Evolutionary conservation across 129 eudicot species (phyloP).

Genomic region (Tagetes erecta): DNA sequence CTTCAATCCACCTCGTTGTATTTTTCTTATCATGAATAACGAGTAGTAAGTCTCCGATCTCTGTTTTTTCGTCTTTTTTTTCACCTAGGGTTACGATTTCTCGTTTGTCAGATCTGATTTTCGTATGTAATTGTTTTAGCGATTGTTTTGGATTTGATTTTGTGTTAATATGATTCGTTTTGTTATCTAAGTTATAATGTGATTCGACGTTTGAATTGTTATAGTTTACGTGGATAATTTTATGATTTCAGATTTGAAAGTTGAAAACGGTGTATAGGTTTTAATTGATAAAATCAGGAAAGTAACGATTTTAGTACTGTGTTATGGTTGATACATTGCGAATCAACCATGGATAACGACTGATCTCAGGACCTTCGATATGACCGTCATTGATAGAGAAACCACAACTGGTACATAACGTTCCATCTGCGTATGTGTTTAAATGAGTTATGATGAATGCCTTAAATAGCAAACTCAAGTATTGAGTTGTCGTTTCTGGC

Average conservation of each 20-base stretch:
- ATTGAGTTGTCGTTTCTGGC: not conserved
- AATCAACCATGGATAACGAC: not conserved
- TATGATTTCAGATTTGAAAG: conserved; percentile 1
- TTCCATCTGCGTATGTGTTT: not conserved
- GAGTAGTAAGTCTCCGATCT: conserved; percentile 31
- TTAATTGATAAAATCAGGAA: not conserved
- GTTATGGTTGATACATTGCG: not conserved
- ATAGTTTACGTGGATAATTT: not conserved
- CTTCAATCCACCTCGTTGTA: conserved; percentile 3
- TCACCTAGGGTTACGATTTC: not conserved
- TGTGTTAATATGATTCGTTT: conserved; percentile 8
- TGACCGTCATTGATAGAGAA: not conserved
- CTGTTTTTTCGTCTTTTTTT: not conserved
- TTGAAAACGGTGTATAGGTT: not conserved
- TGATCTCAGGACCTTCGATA: not conserved
- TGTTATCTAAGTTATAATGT: not conserved
- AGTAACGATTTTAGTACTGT: not conserved
- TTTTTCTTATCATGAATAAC: conserved; percentile 29
- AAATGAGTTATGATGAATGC: not conserved
- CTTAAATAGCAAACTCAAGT: not conserved
- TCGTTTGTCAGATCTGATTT: conserved; percentile 14
- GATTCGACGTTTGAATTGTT: not conserved
- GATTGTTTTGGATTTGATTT: conserved; percentile 20
- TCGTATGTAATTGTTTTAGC: not conserved
- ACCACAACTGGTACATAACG: not conserved